Evolutionary conservation across 305 asterid species (phyloP).

Genomic region (Caryopteris hybrid): DNA sequence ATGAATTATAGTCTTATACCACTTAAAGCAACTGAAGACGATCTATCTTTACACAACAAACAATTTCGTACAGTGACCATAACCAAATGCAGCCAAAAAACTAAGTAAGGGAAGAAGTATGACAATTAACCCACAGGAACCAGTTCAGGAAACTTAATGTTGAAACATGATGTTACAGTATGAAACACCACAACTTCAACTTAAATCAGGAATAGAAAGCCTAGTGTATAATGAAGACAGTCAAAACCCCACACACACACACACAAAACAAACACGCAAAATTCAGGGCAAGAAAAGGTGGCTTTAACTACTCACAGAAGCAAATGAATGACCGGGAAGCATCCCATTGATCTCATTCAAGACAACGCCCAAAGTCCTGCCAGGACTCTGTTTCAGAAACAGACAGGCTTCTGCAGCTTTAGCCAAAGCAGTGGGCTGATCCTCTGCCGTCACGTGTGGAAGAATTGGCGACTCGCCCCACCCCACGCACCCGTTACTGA

Average conservation of each 20-base stretch:
- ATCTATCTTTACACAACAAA: not conserved
- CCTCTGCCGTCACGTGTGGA: slow-evolving; percentile 87
- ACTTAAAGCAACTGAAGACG: not conserved
- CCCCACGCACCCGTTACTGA: slow-evolving; percentile 76
- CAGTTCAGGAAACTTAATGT: not conserved
- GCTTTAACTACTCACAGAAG: slow-evolving; percentile 51
- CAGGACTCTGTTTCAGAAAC: slow-evolving; percentile 43
- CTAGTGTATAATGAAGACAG: not conserved
- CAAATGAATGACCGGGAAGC: slow-evolving; percentile 73
- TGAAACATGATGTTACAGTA: not conserved
- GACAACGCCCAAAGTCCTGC: slow-evolving; percentile 42
- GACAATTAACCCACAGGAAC: not conserved
- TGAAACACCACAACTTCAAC: not conserved
- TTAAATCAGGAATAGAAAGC: slow-evolving; percentile 1
- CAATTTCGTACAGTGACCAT: not conserved
- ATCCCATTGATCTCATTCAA: slow-evolving; percentile 47
- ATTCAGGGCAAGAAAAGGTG: not conserved
- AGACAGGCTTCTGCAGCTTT: slow-evolving; percentile 60
- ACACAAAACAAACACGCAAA: not conserved
- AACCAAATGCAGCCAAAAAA: not conserved
- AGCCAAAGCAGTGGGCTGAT: slow-evolving; percentile 60
- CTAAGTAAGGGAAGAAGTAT: not conserved
- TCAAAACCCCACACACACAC: not conserved
- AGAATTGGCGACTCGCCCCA: slow-evolving; percentile 93
- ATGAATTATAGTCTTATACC: not conserved